Percentiles rank a stretch among this genome's conserved stretches.
phyloP scores from a whole-genome alignment of 306 rosid species.

The Carpinus fangiana region DNA sequence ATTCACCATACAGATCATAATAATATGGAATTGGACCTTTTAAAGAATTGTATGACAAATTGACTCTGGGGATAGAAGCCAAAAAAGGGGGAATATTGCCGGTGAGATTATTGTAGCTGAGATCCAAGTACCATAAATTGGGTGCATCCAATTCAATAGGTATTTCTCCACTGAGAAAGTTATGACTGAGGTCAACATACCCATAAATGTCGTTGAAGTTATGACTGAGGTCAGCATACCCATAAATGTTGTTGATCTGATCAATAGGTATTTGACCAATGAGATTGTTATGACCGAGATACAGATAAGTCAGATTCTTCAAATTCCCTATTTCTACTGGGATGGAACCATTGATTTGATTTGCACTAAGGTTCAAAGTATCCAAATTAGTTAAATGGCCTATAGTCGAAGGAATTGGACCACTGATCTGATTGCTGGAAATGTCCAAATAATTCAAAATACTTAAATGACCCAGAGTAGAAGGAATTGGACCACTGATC shows the following conservation, averaged over 20 bases:
- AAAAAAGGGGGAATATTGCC: not conserved
- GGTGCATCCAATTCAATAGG: too few species aligned
- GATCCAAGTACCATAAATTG: not conserved
- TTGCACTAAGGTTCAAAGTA: not conserved
- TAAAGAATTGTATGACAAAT: not conserved
- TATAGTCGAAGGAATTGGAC: not conserved
- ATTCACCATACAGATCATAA: not conserved
- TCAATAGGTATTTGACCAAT: not conserved
- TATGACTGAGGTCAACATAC: not conserved
- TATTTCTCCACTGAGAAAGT: not conserved
- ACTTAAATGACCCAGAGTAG: too few species aligned
- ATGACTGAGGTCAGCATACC: not conserved
- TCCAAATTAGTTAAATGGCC: accelerated
- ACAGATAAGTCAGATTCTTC: too few species aligned
- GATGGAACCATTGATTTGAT: not conserved
- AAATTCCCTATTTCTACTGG: not conserved
- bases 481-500: not conserved
- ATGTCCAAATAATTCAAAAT: too few species aligned
- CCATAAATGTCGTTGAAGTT: not conserved
- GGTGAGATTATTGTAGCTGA: not conserved
- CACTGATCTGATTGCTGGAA: not conserved
- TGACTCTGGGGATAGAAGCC: not conserved
- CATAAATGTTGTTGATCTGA: not conserved
- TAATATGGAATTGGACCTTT: not conserved
- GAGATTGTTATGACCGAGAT: not conserved